Evolutionary conservation across 345 rosid species (phyloP), one percentile per base, ranked within the genome.

Genomic region (Citrus trifoliata): DNA sequence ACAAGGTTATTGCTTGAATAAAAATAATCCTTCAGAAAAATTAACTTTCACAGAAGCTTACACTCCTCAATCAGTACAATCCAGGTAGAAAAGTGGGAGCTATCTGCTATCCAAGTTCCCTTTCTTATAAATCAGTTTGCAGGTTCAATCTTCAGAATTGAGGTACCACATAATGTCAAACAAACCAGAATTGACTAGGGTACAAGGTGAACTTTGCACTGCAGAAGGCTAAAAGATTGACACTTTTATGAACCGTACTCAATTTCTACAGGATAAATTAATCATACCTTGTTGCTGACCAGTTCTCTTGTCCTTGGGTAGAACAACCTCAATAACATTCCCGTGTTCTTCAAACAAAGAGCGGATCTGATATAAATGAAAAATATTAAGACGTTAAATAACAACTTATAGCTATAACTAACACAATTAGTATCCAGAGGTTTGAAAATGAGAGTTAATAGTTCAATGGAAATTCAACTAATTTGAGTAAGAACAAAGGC

Each of bases 291-390:
- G 89, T 71, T 86, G 95, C 63, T 88, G 93, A 76, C 94, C 83
- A 67, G 80, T 86, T 74, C 84, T 82, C 88, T 91, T 95, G 83
- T 95, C 98, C 89, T 76, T 82, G 10, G 94, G 93, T 72, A 87
- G 86, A 80, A 93, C 81, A 71, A 93, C 83, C 91, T 92, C 95
- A 48, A 84, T 76, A 81, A 95, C 79, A 80, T 74, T 84, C 67
- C 98, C 98, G 85, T 93, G 89, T 71, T 78, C 87, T 82, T 85
- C 87, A 88, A 95, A 95, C 82, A 95, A 84, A 70, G 86, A 80
- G 56, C 90, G 89, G 70, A 93, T 81, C 97, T 95, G 81, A 81
- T 21, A 76, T 18, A 72, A 63, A 80, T 66, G 74, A 76, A 76
- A 73, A 76, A 67, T 51, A 64, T 58, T 46, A 69, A 71, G 78